Evolutionary conservation across 1,139 yeast genomes (phyloP).

Genomic region (Candida buenavistaensis): DNA sequence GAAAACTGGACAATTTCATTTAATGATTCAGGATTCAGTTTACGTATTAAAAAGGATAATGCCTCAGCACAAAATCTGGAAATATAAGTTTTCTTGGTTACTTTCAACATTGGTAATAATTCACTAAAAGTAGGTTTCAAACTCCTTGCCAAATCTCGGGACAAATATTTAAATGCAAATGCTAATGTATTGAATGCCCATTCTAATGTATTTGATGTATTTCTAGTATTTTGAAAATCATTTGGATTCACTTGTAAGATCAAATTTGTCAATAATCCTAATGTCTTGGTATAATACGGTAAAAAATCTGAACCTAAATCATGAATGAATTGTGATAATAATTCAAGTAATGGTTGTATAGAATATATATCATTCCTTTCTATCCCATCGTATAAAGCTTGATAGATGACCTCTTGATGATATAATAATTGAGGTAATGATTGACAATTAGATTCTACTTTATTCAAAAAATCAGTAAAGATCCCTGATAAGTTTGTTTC

Average conservation of each 20-base stretch:
- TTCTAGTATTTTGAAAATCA: constrained; percentile 41
- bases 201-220: constrained; percentile 70
- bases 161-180: constrained; percentile 82
- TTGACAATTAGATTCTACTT: constrained; percentile 56
- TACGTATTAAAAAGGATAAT: constrained; percentile 76
- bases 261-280: constrained; percentile 52
- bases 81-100: constrained; percentile 58
- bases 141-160: constrained; percentile 61
- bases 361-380: constrained; percentile 64
- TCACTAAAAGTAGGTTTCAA: constrained; percentile 66
- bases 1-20: constrained; percentile 48
- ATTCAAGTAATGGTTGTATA: constrained; percentile 78
- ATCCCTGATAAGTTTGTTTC: constrained; percentile 79
- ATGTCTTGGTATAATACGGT: constrained; percentile 58
- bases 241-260: constrained; percentile 50
- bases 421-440: constrained; percentile 80
- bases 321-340: constrained; percentile 82
- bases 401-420: constrained; percentile 65
- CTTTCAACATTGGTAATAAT: constrained; percentile 62
- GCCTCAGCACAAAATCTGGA: constrained; percentile 91
- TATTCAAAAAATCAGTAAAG: constrained; percentile 63
- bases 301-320: constrained; percentile 92
- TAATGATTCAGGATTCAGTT: constrained; percentile 55
- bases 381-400: constrained; percentile 51
- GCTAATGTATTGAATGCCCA: constrained; percentile 86